phyloP scores from a whole-genome alignment of 2,329 filamentous ascomycete genomes.

The Fusarium goolgardi region DNA sequence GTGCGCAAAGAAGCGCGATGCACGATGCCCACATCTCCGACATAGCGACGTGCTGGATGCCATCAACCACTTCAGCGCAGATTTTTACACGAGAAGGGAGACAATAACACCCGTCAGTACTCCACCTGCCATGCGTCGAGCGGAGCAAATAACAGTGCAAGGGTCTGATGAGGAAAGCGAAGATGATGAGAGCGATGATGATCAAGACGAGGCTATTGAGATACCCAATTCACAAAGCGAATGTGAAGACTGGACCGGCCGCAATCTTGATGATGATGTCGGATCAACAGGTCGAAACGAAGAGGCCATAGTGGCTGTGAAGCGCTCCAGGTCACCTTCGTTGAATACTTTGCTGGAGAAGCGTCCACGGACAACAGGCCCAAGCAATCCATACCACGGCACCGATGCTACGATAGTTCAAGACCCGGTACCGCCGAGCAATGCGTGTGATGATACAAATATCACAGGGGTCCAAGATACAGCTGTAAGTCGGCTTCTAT shows the following conservation, averaged over 20 bases:
- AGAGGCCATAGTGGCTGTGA: neutral
- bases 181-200: neutral
- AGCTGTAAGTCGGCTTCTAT: neutral
- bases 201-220: neutral
- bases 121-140: neutral
- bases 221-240: neutral
- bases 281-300: neutral
- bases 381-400: neutral
- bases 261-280: neutral
- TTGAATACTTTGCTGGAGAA: neutral
- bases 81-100: neutral
- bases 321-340: neutral
- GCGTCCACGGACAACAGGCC: neutral
- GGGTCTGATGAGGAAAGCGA: neutral
- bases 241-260: neutral
- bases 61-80: neutral
- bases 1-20: neutral
- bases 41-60: neutral
- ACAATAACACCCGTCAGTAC: fast-evolving
- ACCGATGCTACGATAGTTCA: neutral
- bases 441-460: neutral
- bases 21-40: neutral
- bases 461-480: neutral
- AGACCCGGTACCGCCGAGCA: neutral
- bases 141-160: neutral